Evolutionary conservation across 2,329 filamentous ascomycete species (phyloP).

Genomic region (Calonectria hongkongensis): DNA sequence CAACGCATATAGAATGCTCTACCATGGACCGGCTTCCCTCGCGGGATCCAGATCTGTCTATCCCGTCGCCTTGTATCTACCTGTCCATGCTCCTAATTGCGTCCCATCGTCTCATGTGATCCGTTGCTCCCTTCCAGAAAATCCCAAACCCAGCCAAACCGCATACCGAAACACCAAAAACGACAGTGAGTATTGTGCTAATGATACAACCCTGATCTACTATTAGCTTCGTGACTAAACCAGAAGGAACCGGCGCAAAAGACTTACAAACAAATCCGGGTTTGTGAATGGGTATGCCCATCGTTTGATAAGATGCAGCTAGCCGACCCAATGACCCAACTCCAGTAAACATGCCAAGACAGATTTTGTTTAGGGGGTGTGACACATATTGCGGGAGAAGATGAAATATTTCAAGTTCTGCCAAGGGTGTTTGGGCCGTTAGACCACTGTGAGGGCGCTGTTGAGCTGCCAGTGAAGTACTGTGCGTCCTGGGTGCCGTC

Average conservation of each 20-base stretch:
- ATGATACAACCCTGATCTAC: slow-evolving; percentile 5
- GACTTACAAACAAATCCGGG: slow-evolving; percentile 20
- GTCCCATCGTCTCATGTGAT: slow-evolving; percentile 26
- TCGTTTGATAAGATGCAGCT: slow-evolving; percentile 22
- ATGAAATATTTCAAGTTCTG: slow-evolving; percentile 20
- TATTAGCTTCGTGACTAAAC: background rate
- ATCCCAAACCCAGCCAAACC: slow-evolving; percentile 27
- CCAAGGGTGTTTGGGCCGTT: slow-evolving; percentile 36
- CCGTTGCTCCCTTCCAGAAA: slow-evolving; percentile 32
- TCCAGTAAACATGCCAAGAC: slow-evolving; percentile 33
- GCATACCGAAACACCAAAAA: slow-evolving; percentile 32
- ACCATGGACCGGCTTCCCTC: slow-evolving; percentile 36
- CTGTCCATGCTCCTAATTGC: slow-evolving; percentile 34
- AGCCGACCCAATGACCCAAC: slow-evolving; percentile 30
- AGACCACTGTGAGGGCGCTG: slow-evolving; percentile 37
- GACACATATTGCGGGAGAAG: background rate
- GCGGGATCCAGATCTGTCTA: slow-evolving; percentile 37
- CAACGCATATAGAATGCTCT: slow-evolving; percentile 36
- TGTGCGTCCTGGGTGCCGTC: slow-evolving; percentile 43
- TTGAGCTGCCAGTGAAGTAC: slow-evolving; percentile 36
- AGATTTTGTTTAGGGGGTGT: slow-evolving; percentile 3
- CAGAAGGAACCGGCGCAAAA: background rate
- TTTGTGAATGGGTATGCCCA: slow-evolving; percentile 8
- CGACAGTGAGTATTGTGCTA: slow-evolving; percentile 23
- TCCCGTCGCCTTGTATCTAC: slow-evolving; percentile 36